Base-by-base conservation (phyloP, 768 basidiomycete species). In the Pleurotus cornucopiae region DNA sequence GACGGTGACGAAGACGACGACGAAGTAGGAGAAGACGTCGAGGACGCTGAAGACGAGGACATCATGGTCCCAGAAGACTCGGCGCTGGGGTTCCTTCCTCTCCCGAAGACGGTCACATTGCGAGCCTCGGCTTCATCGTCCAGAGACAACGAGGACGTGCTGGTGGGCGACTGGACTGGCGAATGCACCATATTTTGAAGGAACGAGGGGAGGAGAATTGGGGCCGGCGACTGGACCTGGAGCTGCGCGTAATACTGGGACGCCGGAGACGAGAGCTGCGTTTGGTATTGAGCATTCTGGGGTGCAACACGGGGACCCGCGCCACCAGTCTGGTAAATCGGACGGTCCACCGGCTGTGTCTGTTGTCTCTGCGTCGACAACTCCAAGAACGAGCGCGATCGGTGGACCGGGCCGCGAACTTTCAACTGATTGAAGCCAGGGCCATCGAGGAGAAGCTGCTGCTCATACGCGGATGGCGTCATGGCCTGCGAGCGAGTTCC, bases 271-370 rank as follows among this genome's bases (percentile, higher is more conserved):
- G 76, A 73, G 13, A 76, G 69, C 46, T 71, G 75, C 55, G 72
- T 73, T 40, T 70, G 69, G 9, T 7, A 34, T 7, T 34, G 30
- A 34, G 11, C 30, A 11, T 34, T 34, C 30, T 34, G 30, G 30
- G 30, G 7, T 11, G 7, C 30, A 3, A 7, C 30, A 34, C 30
- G 30, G 30, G 30, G 9, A 34, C 30, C 30, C 6, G 20, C 41
- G 13, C 72, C 77, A 3, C 85, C 80, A 2, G 89, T 90, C 67
- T 90, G 86, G 65, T 90, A 91, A 67, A 90, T 89, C 6, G 84
- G 82, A 48, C 73, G 75, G 43, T 74, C 66, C 65, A 77, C 79
- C 30, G 30, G 30, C 30, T 34, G 30, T 34, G 30, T 34, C 30
- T 34, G 30, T 7, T 34, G 30, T 3, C 2, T 9, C 61, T 75